These are phyloP conservation scores for Penicillium sclerotiorum DNA, from an alignment of 2,329 filamentous ascomycete species.

Conservation along the genomic window DNA sequence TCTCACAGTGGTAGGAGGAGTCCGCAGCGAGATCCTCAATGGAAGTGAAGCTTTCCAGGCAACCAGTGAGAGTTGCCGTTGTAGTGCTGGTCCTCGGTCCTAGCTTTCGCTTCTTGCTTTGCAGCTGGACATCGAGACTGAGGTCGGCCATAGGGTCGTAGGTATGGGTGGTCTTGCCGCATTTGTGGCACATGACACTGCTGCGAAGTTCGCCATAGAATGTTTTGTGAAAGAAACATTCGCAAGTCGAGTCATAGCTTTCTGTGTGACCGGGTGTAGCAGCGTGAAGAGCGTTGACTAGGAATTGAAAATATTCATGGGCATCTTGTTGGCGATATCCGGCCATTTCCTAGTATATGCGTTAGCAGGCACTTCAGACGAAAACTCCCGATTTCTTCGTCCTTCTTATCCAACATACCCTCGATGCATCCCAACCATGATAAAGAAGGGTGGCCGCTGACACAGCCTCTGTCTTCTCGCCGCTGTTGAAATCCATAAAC, in stretches of 20 bases:
- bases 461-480: slow-evolving; percentile 75
- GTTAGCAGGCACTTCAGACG: slow-evolving; percentile 4
- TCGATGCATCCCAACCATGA: slow-evolving; percentile 59
- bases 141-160: slow-evolving; percentile 90
- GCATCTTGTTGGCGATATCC: slow-evolving; percentile 96
- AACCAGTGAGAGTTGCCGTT: slow-evolving; percentile 66
- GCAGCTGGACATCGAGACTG: slow-evolving; percentile 80
- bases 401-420: slow-evolving; percentile 12
- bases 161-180: slow-evolving; percentile 77
- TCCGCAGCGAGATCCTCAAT: slow-evolving; percentile 73
- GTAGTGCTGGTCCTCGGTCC: slow-evolving; percentile 38
- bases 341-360: slow-evolving; percentile 63
- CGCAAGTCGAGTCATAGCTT: slow-evolving; percentile 61
- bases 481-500: slow-evolving; percentile 65
- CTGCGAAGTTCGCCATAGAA: slow-evolving; percentile 92
- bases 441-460: slow-evolving; percentile 81
- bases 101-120: slow-evolving; percentile 57
- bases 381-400: neutral
- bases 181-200: slow-evolving; percentile 88
- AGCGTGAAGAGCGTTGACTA: slow-evolving; percentile 87
- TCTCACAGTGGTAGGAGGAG: slow-evolving; percentile 77
- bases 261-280: slow-evolving; percentile 72
- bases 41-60: slow-evolving; percentile 84
- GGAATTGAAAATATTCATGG: slow-evolving; percentile 95
- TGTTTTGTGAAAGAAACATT: slow-evolving; percentile 90